These are phyloP conservation scores for Trapa bicornis DNA, from an alignment of 345 rosid species.

Conservation along the genomic window DNA sequence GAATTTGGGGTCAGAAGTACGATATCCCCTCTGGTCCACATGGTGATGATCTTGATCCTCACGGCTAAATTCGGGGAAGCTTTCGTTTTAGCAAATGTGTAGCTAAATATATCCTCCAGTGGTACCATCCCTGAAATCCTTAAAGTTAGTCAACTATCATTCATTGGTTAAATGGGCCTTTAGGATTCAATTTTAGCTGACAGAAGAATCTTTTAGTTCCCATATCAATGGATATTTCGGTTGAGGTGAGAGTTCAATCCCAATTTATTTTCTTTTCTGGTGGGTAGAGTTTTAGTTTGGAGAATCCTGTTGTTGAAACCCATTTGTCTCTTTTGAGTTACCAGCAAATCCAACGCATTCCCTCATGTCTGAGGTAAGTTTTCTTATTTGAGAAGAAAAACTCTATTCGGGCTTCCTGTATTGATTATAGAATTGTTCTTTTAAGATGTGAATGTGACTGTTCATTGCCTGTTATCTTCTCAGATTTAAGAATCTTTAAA, in stretches of 20 bases:
- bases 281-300: background rate
- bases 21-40: slow-evolving; percentile 3
- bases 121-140: background rate
- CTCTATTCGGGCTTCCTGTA: background rate
- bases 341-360: background rate
- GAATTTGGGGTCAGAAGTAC: background rate
- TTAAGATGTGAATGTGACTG: background rate
- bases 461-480: background rate
- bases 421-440: background rate
- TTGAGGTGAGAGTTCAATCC: background rate
- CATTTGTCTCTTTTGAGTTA: background rate
- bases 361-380: background rate
- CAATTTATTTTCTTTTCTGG: background rate
- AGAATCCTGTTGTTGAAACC: background rate
- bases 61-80: slow-evolving; percentile 33
- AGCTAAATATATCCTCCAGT: slow-evolving; percentile 5
- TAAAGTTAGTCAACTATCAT: slow-evolving; percentile 9
- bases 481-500: background rate
- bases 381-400: background rate
- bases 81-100: slow-evolving; percentile 1
- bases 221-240: background rate
- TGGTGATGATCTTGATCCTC: slow-evolving; percentile 17
- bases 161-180: slow-evolving; percentile 1
- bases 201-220: background rate
- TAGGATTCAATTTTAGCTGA: slow-evolving; percentile 1